Conservation (phyloP, 306 rosid species). For the Sechiopsis laciniata region DNA sequence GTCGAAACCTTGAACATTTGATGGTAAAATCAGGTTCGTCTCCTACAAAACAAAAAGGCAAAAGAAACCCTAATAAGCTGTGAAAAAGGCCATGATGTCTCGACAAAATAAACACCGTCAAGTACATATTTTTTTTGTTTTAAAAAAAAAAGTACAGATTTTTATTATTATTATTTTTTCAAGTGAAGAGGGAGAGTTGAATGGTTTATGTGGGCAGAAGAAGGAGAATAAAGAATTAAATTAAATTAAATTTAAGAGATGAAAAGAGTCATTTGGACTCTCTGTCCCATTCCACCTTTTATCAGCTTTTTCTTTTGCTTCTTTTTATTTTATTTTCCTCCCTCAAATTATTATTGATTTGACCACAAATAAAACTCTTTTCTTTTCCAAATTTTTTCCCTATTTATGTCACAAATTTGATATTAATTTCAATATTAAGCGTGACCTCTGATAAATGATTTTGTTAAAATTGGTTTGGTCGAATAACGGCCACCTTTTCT, state of each 20-base stretch:
- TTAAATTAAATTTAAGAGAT: not conserved
- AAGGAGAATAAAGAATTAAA: not conserved
- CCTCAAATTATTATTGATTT: slow-evolving; percentile 26
- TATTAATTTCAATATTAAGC: not conserved
- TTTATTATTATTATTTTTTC: too few species aligned
- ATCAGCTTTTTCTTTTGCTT: not conserved
- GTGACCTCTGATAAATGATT: not conserved
- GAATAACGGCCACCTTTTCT: too few species aligned
- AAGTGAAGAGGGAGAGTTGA: not conserved
- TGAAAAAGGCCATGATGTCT: not conserved
- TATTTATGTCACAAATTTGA: not conserved
- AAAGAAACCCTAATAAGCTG: not conserved
- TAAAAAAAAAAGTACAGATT: not conserved
- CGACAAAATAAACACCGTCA: not conserved
- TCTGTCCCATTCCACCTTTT: not conserved
- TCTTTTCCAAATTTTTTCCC: not conserved
- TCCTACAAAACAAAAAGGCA: not conserved
- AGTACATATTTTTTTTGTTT: not conserved
- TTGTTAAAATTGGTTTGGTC: too few species aligned
- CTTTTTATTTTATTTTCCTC: not conserved
- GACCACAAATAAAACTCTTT: slow-evolving; percentile 13
- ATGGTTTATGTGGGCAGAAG: not conserved
- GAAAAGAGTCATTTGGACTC: not conserved
- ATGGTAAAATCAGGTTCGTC: not conserved
- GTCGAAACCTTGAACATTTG: not conserved